These are phyloP conservation scores for Arabis hirsuta DNA, from an alignment of 345 rosid species.

Conservation along the genomic window DNA sequence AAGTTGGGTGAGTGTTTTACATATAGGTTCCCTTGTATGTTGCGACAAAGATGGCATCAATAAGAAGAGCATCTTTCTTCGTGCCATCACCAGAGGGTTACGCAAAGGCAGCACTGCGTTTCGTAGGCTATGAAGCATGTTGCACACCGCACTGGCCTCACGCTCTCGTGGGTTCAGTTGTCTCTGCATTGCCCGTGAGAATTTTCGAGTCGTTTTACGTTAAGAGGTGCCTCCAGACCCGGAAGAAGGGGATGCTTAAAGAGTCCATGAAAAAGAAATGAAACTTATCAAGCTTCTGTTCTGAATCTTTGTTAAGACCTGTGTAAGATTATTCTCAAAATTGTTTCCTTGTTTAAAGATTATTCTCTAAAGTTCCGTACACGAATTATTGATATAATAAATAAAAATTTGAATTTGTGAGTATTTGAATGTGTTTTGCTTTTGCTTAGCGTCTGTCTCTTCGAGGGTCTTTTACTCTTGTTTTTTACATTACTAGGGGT, in stretches of 20 bases:
- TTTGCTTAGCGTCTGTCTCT: no score
- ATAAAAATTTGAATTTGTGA: no score
- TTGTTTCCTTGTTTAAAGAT: no score
- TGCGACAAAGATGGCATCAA: conserved; percentile 85
- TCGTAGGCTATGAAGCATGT: conserved; percentile 69
- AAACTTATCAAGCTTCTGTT: conserved; percentile 9
- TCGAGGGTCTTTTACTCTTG: no score
- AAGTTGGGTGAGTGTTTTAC: conserved; percentile 11
- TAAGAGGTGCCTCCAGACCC: conserved; percentile 53
- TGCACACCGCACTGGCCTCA: conserved; percentile 91
- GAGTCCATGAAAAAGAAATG: conserved; percentile 69
- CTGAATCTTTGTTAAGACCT: conserved; percentile 17
- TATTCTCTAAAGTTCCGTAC: no score
- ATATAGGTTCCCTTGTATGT: conserved; percentile 75
- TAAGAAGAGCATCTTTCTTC: conserved; percentile 69
- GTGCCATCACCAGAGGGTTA: conserved; percentile 74
- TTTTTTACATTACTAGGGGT: no score
- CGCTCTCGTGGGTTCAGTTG: conserved; percentile 64
- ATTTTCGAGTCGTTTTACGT: conserved; percentile 57
- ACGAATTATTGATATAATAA: no score
- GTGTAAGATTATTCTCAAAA: background rate
- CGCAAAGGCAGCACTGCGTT: conserved; percentile 64
- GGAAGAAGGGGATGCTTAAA: conserved; percentile 71
- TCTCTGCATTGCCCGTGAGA: conserved; percentile 54
- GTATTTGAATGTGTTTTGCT: no score